Conservation (phyloP, 805 yeast genomes). For the Metschnikowia gelsemii region DNA sequence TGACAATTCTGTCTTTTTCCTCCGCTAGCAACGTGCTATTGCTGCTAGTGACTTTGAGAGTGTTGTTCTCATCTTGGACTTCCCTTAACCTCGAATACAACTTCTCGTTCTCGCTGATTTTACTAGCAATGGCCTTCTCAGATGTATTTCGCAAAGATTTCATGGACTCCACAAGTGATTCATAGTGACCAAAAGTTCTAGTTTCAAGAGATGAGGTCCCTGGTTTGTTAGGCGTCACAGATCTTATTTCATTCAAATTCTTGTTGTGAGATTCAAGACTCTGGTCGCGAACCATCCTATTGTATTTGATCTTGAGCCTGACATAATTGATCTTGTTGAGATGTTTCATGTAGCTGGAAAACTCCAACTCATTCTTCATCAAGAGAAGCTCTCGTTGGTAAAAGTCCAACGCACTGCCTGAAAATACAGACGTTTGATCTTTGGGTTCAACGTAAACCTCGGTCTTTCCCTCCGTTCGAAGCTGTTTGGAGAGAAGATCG, state of each 20-base stretch:
- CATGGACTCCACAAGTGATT: constrained; percentile 7
- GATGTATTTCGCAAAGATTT: constrained; percentile 14
- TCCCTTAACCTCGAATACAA: constrained; percentile 14
- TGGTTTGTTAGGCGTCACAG: no score
- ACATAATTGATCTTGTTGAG: constrained; percentile 26
- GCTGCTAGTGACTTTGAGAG: not conserved
- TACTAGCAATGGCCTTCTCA: constrained; percentile 6
- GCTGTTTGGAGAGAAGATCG: constrained; percentile 14
- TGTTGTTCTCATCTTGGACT: not conserved
- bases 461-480: constrained; percentile 6
- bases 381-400: constrained; percentile 59
- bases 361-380: constrained; percentile 59
- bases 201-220: no score
- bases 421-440: not conserved
- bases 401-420: constrained; percentile 38
- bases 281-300: constrained; percentile 9
- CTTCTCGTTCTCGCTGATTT: constrained; percentile 13
- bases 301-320: constrained; percentile 17
- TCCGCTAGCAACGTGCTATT: not conserved
- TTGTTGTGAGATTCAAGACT: not conserved
- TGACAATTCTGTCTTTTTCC: constrained; percentile 25
- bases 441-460: constrained; percentile 3
- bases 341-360: constrained; percentile 52
- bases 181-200: no score
- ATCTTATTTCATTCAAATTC: no score